Evolutionary conservation across 2,329 filamentous ascomycete genomes (phyloP), one percentile per base, ranked within the genome.

Genomic region (Arthroderma sp.): DNA sequence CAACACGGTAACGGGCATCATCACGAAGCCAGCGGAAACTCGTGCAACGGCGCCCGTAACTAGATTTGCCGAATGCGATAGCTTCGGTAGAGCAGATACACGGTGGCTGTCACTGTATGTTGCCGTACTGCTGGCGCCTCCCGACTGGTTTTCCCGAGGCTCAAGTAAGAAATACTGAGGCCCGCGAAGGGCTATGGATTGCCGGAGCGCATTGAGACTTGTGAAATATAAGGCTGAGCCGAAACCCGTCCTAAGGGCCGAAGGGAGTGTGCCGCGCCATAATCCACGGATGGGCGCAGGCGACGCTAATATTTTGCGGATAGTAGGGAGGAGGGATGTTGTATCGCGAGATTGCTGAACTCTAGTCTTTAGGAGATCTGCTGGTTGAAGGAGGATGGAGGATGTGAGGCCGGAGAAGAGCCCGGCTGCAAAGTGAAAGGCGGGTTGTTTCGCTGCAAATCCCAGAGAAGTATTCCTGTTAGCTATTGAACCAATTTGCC

Each of bases 1-100:
- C 57, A 98, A 82, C 38, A 98, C 82, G 1, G 91, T 98, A 49
- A 96, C 77, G 1, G 91, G 91, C 85, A 95, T 96, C 66, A 96
- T 78, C 38, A 93, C 68, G 58, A 95, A 84, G 33, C 91, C 91
- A 0, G 89, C 89, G 43, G 83, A 80, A 1, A 86, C 87, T 43
- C 91, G 76, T 27, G 91, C 88, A 11, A 80, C 71, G 5, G 88
- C 87, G 6, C 91, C 91, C 0, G 89, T 87, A 8, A 83, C 68
- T 15, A 98, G 72, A 58, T 98, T 98, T 42, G 82, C 84, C 3
- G 81, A 77, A 58, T 91, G 86, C 50, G 82, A 85, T 38, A 96
- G 74, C 53, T 83, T 83, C 0, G 88, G 86, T 7, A 95, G 72
- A 1, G 80, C 79, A 4, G 83, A 89, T 1, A 83, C 87, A 46